Percentiles rank a stretch among this genome's conserved stretches.
These are phyloP conservation scores for Bocquillonia castaneifolia DNA, from an alignment of 441 rosid genomes.

Conservation along the genomic window DNA sequence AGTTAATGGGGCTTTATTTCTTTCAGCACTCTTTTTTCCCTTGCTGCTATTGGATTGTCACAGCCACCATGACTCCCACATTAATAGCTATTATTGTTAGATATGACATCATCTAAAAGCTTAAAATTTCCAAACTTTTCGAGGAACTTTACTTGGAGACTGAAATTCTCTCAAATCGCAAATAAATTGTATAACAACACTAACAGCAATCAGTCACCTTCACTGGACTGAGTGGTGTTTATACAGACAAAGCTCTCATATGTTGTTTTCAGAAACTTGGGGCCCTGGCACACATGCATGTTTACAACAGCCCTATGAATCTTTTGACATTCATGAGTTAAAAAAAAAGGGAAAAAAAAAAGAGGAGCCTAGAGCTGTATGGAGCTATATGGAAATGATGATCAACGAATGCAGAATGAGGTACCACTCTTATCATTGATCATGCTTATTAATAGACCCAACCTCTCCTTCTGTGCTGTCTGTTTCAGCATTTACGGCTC, in stretches of 20 bases:
- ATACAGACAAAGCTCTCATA: background rate
- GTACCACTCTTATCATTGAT: background rate
- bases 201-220: background rate
- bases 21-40: background rate
- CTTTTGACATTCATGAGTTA: background rate
- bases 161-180: background rate
- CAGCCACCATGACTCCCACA: background rate
- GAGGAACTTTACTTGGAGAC: background rate
- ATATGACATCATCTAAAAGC: background rate
- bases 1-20: background rate
- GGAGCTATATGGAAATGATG: slow-evolving; percentile 3
- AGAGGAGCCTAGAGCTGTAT: too few species aligned
- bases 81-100: background rate
- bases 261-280: background rate
- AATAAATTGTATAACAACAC: background rate
- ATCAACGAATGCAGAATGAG: background rate
- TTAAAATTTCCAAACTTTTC: background rate
- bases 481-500: background rate
- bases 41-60: background rate
- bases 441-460: background rate
- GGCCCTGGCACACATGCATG: background rate
- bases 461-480: background rate
- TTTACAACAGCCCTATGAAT: background rate
- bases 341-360: background rate
- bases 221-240: too few species aligned